Conservation (phyloP, 1,139 yeast genomes). For the Insectozyma bohioensis region DNA sequence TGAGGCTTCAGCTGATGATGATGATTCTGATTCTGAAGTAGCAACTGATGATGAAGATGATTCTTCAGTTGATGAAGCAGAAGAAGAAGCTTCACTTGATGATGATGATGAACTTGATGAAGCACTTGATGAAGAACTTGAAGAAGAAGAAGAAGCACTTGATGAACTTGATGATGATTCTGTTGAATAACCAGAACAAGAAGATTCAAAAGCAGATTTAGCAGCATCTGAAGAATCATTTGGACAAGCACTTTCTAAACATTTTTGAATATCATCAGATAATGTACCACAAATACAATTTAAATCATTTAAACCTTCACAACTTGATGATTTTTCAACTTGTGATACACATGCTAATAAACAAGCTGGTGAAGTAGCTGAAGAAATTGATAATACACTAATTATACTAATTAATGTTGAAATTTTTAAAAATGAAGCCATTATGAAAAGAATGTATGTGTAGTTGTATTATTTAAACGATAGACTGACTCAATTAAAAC, state of each 20-base stretch:
- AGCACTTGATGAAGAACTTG: conserved; percentile 31
- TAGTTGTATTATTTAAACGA: conserved; percentile 5
- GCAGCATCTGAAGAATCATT: conserved; percentile 58
- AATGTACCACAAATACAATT: conserved; percentile 64
- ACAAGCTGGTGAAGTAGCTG: conserved; percentile 88
- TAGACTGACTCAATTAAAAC: too few species aligned
- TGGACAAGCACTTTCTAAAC: conserved; percentile 70
- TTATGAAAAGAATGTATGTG: conserved; percentile 5
- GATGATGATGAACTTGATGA: conserved; percentile 28
- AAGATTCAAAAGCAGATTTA: conserved; percentile 49
- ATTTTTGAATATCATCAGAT: conserved; percentile 48
- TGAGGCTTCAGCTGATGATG: conserved; percentile 15
- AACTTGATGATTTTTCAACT: conserved; percentile 53
- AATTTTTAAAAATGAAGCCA: conserved; percentile 25
- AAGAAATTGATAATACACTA: conserved; percentile 44
- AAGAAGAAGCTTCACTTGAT: conserved; percentile 23
- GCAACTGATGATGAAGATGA: conserved; percentile 31
- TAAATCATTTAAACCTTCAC: conserved; percentile 60
- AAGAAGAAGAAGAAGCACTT: conserved; percentile 24
- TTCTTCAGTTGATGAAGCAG: conserved; percentile 23
- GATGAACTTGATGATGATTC: conserved; percentile 21
- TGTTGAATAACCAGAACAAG: conserved; percentile 46
- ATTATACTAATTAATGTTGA: conserved; percentile 53
- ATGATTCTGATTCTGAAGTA: conserved; percentile 20
- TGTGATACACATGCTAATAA: conserved; percentile 81